phyloP scores from a whole-genome alignment of 805 yeast genomes.

The Suhomyces emberorum region DNA sequence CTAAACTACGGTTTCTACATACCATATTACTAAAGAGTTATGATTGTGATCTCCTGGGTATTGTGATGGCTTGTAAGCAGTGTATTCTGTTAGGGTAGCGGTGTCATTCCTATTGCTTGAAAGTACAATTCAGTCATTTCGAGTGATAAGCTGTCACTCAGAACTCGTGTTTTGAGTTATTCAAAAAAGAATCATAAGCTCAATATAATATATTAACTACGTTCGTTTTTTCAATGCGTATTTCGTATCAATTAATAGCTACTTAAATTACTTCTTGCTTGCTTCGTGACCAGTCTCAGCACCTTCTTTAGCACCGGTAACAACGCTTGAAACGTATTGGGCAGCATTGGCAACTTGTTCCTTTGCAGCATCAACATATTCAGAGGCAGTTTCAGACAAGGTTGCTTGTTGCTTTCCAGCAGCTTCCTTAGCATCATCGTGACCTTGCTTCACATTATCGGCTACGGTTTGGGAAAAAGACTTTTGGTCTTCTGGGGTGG shows the following conservation, averaged over 20 bases:
- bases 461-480: conserved; percentile 65
- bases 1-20: too few species aligned
- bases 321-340: conserved; percentile 49
- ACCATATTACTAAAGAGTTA: too few species aligned
- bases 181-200: too few species aligned
- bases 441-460: conserved; percentile 57
- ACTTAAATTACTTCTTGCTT: conserved; percentile 18
- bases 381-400: conserved; percentile 40
- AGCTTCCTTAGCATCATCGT: conserved; percentile 46
- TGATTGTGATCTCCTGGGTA: too few species aligned
- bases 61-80: too few species aligned
- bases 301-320: conserved; percentile 58
- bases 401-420: conserved; percentile 22
- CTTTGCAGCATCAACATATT: conserved; percentile 55
- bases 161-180: too few species aligned
- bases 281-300: conserved; percentile 35
- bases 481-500: conserved; percentile 66
- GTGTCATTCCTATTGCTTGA: too few species aligned
- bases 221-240: background rate
- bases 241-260: too few species aligned
- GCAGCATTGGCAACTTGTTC: conserved; percentile 54
- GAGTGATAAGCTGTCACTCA: too few species aligned
- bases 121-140: too few species aligned
- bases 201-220: background rate
- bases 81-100: too few species aligned